Base-by-base conservation (phyloP, 441 rosid species). In the Pelargonium citronellum region DNA sequence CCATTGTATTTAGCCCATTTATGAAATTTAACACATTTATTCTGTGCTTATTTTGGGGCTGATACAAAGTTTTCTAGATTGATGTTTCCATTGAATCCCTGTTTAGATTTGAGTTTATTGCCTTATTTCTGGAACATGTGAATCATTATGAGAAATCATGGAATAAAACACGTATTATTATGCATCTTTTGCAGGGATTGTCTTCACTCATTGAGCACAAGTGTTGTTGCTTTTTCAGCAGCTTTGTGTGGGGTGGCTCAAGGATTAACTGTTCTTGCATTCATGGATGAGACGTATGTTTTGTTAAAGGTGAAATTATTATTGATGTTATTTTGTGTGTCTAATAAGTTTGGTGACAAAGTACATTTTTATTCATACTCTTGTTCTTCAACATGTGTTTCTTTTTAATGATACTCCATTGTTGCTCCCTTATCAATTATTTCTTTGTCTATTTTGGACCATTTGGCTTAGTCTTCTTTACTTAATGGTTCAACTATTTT, bases 141-240 rank as follows among this genome's bases (percentile, higher is more conserved):
- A 37, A 12, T 24, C 7, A 65, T 68, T 67, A 13, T 67, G 20
- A 62, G 13, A 55, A 17, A 17, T 24, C 65, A 20, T 71, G 15
- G 62, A 39, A 22, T 61, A 22, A 61, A 34, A 20, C 39, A 61
- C 6, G 0, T 37, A 61, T 30, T 61, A 69, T 72, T 73, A 71
- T 72, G 63, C 69, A 64, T 77, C 69, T 79, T 41, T 77, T 83
- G 85, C 95, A 94, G 99, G 93, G 84, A 84, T 84, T 79, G 76
- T 76, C 75, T 82, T 74, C 86, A 82, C 84, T 83, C 88, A 66
- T 84, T 94, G 70, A 77, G 80, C 82, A 74, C 78, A 57, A 79
- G 84, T 46, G 51, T 75, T 43, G 74, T 46, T 82, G 77, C 83
- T 81, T 79, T 87, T 66, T 87, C 96, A 73, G 77, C 73, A 58